These are phyloP conservation scores for Tulasnella sp. DNA, from an alignment of 768 basidiomycete species.

Conservation along the genomic window DNA sequence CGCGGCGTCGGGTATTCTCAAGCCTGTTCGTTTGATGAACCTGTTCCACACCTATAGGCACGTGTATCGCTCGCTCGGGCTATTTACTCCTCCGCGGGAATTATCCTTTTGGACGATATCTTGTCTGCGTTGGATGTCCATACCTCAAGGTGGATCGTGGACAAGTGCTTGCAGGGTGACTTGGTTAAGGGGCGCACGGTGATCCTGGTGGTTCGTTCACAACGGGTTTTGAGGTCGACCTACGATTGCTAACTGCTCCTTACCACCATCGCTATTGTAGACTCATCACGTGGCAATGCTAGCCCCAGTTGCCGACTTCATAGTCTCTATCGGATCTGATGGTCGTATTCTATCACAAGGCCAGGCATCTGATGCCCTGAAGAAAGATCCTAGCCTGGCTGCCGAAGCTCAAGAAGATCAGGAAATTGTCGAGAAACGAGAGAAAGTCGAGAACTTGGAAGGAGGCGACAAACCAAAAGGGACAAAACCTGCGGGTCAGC, in stretches of 20 bases:
- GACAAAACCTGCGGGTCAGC: constrained; percentile 47
- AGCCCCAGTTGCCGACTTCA: constrained; percentile 52
- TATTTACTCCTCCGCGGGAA: constrained; percentile 53
- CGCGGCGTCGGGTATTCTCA: too few species aligned
- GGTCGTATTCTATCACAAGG: too few species aligned
- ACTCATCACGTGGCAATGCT: constrained; percentile 56
- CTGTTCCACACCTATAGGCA: too few species aligned
- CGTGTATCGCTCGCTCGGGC: too few species aligned
- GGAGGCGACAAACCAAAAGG: constrained; percentile 31
- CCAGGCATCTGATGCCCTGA: constrained; percentile 48
- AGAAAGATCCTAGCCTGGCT: constrained; percentile 41
- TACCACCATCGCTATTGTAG: constrained; percentile 34
- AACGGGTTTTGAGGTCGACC: neutral
- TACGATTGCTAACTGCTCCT: neutral
- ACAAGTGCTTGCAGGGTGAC: constrained; percentile 40
- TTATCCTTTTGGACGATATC: constrained; percentile 72
- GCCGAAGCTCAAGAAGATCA: constrained; percentile 35
- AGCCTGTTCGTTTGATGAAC: too few species aligned
- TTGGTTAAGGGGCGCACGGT: constrained; percentile 41
- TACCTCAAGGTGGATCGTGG: too few species aligned
- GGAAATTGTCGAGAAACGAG: constrained; percentile 36
- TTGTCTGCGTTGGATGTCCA: constrained; percentile 64
- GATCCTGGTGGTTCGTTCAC: constrained; percentile 38
- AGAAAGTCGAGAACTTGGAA: too few species aligned
- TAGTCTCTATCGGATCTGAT: constrained; percentile 54